A percentile compares a stretch with the other conserved stretches of the same genome.
Conservation (phyloP, 2,329 filamentous ascomycete species). For the Ophiobolus disseminans region DNA sequence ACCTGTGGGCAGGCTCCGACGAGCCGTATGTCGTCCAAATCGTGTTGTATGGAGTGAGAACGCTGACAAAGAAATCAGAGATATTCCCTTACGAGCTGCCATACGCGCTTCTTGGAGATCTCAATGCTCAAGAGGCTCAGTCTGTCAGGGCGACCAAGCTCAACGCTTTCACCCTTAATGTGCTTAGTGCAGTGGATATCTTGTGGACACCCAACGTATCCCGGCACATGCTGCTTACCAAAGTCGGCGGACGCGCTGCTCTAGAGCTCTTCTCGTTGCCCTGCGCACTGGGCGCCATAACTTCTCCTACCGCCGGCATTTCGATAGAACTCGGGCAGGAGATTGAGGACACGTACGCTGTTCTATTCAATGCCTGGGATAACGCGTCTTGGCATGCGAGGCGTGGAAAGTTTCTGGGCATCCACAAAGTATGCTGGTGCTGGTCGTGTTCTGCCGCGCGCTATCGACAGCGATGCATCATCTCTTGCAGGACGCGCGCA, state of each 20-base stretch:
- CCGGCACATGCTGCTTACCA: conserved; percentile 24
- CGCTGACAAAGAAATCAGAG: background rate
- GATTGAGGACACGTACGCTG: conserved; percentile 26
- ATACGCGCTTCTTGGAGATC: background rate
- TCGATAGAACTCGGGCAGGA: conserved; percentile 19
- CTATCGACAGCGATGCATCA: background rate
- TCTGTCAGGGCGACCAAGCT: conserved; percentile 2
- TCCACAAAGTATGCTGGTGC: conserved; percentile 14
- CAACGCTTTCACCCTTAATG: conserved; percentile 25
- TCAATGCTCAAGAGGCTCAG: background rate
- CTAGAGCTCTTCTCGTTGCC: conserved; percentile 27
- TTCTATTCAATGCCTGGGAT: conserved; percentile 29
- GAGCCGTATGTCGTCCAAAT: background rate
- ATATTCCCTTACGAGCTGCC: background rate
- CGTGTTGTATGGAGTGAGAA: background rate
- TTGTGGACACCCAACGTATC: conserved; percentile 29
- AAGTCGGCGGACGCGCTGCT: conserved; percentile 12
- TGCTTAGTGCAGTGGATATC: conserved; percentile 23
- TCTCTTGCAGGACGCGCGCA: background rate
- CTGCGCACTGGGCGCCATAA: conserved; percentile 19
- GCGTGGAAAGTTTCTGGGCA: background rate
- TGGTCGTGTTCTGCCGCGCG: conserved; percentile 21
- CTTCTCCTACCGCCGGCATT: conserved; percentile 13
- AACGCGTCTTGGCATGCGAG: conserved; percentile 9
- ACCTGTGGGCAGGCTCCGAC: background rate